Conservation (phyloP, 1,284 basidiomycete species). For the Ceratobasidium papillatum region DNA sequence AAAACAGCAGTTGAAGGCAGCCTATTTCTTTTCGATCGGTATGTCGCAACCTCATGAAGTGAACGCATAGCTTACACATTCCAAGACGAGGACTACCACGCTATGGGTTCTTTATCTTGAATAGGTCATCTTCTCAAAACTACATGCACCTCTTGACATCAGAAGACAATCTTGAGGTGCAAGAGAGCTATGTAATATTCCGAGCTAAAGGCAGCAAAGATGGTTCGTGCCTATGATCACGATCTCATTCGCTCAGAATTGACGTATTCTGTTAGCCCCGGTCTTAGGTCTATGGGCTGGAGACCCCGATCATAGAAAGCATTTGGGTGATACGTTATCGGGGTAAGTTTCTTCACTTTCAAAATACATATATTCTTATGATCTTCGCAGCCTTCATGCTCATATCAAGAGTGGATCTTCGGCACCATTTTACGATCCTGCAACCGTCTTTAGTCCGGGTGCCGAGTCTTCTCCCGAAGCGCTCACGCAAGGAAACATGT, state of each 20-base stretch:
- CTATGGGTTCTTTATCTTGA: constrained; percentile 88
- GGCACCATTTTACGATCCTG: constrained; percentile 9
- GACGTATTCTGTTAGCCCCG: not conserved
- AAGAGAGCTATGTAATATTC: constrained; percentile 72
- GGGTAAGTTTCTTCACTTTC: not conserved
- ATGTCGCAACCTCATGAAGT: constrained; percentile 46
- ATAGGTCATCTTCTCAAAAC: constrained; percentile 86
- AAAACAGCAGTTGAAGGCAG: constrained; percentile 87
- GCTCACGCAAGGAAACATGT: not conserved
- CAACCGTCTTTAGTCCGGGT: not conserved
- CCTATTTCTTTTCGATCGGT: constrained; percentile 90
- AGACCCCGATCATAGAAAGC: constrained; percentile 30
- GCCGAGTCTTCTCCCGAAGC: not conserved
- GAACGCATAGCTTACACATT: not conserved
- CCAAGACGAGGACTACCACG: constrained; percentile 58
- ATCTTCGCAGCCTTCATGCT: constrained; percentile 1
- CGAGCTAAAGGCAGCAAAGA: constrained; percentile 51
- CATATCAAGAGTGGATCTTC: constrained; percentile 36
- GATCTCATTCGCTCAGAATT: not conserved
- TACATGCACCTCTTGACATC: constrained; percentile 79
- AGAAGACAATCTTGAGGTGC: constrained; percentile 76
- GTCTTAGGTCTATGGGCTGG: constrained; percentile 26
- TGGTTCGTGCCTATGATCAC: not conserved
- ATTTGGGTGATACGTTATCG: constrained; percentile 2
- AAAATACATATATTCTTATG: not conserved